Evolutionary conservation across 139 green algal genomes (phyloP).

Genomic region (Astrephomene gubernaculifera): DNA sequence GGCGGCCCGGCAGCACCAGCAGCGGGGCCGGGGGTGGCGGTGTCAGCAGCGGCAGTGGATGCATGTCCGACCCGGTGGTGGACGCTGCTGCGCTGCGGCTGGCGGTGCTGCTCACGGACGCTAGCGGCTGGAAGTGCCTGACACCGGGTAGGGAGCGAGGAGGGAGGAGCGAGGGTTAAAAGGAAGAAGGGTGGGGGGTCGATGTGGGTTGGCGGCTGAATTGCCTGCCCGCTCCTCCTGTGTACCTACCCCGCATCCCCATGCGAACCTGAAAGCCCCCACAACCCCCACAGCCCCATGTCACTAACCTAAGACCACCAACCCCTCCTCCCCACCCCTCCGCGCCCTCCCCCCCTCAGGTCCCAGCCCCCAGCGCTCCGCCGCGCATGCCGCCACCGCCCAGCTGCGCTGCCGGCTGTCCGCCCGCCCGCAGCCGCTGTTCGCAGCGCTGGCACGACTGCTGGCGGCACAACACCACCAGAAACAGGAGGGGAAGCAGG

Average conservation of each 20-base stretch:
- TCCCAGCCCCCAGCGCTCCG: not conserved
- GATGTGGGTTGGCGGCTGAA: not conserved
- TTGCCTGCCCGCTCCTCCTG: too few relatives aligned
- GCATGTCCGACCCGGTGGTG: constrained; percentile 38
- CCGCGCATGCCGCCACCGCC: not conserved
- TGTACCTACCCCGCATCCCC: too few relatives aligned
- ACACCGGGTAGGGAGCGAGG: not conserved
- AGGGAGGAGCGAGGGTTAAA: not conserved
- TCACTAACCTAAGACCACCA: too few relatives aligned
- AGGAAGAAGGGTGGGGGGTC: not conserved
- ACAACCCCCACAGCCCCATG: too few relatives aligned
- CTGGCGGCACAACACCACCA: not conserved
- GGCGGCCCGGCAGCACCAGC: not conserved
- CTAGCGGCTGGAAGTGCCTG: constrained; percentile 15
- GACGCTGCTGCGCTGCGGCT: constrained; percentile 60
- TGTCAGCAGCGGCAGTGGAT: not conserved
- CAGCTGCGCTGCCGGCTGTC: constrained; percentile 9
- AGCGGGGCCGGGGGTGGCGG: not conserved
- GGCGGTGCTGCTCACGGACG: constrained; percentile 57
- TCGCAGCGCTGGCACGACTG: constrained; percentile 8
- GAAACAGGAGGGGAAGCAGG: constrained; percentile 12
- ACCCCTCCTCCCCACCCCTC: not conserved
- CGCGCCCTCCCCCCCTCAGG: not conserved
- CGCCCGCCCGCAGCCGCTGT: not conserved
- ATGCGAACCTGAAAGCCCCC: too few relatives aligned